Conservation (phyloP, 441 rosid species). For the Omphalea diandra region DNA sequence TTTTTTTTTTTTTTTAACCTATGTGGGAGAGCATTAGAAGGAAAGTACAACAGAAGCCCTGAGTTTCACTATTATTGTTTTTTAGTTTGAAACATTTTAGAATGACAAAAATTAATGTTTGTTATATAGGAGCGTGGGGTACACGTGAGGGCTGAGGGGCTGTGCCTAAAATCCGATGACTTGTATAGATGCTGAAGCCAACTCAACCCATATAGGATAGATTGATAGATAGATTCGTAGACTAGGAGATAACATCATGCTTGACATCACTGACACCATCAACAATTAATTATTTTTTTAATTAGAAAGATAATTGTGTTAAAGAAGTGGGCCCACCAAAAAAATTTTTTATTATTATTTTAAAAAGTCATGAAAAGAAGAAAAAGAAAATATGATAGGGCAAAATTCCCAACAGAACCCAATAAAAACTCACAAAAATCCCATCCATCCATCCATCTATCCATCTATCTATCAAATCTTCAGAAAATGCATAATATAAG, state of each 20-base stretch:
- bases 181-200: constrained; percentile 39
- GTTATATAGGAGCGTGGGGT: constrained; percentile 23
- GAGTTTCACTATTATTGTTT: too few relatives aligned
- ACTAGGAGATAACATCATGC: constrained; percentile 34
- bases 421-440: not conserved
- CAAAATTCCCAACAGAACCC: not conserved
- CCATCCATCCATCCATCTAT: not conserved
- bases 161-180: constrained; percentile 36
- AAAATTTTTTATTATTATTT: not conserved
- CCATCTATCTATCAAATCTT: not conserved
- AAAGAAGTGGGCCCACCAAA: too few relatives aligned
- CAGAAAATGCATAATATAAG: not conserved
- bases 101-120: too few relatives aligned
- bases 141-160: constrained; percentile 17
- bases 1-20: too few relatives aligned
- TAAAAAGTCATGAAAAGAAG: not conserved
- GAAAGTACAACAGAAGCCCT: too few relatives aligned
- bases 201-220: constrained; percentile 38
- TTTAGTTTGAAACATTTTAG: too few relatives aligned
- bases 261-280: constrained; percentile 42
- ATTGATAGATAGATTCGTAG: constrained; percentile 46
- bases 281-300: not conserved
- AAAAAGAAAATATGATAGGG: not conserved
- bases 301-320: too few relatives aligned
- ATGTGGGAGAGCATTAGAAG: too few relatives aligned